Evolutionary conservation across 176 grass and related monocot genomes (phyloP).

Genomic region (Avena eriantha): DNA sequence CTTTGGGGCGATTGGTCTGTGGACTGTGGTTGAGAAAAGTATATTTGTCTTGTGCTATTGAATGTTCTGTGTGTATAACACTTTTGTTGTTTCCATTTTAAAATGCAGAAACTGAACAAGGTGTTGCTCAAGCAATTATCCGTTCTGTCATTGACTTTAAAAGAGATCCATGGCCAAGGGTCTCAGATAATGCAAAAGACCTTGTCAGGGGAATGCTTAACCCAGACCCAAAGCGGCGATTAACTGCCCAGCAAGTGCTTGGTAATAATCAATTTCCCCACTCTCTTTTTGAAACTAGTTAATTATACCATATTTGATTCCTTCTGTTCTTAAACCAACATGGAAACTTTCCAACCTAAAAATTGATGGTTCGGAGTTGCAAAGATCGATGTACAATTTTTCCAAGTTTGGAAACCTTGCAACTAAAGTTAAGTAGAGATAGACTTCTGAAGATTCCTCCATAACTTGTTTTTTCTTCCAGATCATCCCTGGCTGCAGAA

Average conservation of each 20-base stretch:
- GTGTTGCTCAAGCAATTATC: slow-evolving; percentile 94
- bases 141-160: slow-evolving; percentile 81
- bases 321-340: slow-evolving; percentile 32
- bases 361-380: slow-evolving; percentile 12
- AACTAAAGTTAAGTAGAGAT: neutral
- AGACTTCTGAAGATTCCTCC: slow-evolving; percentile 10
- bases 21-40: slow-evolving; percentile 6
- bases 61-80: slow-evolving; percentile 15
- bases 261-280: slow-evolving; percentile 52
- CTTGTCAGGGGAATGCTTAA: slow-evolving; percentile 83
- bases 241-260: slow-evolving; percentile 90
- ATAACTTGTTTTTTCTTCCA: slow-evolving; percentile 50
- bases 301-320: slow-evolving; percentile 14
- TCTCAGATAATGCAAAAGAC: slow-evolving; percentile 91
- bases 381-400: neutral
- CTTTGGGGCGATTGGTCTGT: neutral
- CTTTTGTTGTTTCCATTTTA: slow-evolving; percentile 40
- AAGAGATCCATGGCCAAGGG: slow-evolving; percentile 92
- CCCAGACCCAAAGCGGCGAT: slow-evolving; percentile 69
- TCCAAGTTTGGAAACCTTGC: slow-evolving; percentile 12
- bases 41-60: neutral
- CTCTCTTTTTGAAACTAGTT: neutral
- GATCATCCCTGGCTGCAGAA: slow-evolving; percentile 94
- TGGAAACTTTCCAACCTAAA: neutral
- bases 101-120: slow-evolving; percentile 90